Base-by-base conservation (phyloP, 2,329 filamentous ascomycete species). In the Hymenoscyphus salicellus region DNA sequence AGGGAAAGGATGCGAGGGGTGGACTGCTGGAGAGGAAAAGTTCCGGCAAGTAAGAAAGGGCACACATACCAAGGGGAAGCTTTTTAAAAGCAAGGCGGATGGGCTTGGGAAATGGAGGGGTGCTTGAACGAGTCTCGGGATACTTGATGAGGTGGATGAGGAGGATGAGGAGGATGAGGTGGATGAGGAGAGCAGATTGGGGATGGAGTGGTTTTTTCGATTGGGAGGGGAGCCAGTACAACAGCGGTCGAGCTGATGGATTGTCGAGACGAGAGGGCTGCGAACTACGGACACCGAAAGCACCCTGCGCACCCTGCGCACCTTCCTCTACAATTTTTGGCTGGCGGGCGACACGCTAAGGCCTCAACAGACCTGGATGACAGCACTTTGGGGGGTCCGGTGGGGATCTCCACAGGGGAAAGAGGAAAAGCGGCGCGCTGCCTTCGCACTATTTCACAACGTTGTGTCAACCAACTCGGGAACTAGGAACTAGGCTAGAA, bases 201-300 rank as follows among this genome's bases (percentile, higher is more conserved):
- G 20, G 20, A 36, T 43, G 28, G 55, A 52, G 28, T 26, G 32
- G 14, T 57, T 14, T 23, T 52, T 52, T 26, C 10, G 36, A 26
- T 52, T 23, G 46, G 46, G 23, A 23, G 46, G 46, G 46, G 23
- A 14, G 20, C 20, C 46, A 52, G 23, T 52, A 52, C 46, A 52
- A 32, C 49, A 60, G 41, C 32, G 33, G 58, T 49, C 61, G 64
- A 52, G 64, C 57, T 63, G 61, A 33, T 62, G 58, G 41, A 17
- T 38, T 20, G 43, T 55, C 14, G 20, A 57, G 58, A n/a, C 36
- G 33, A 32, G 28, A 52, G 33, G 33, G n/a, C 38, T 23, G 43
- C 30, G 17, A 33, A n/a, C 41, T 60, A 49, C 58, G 58, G 58
- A 60, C 58, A 60, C 58, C 58, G 58, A 60, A 28, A 8, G 26